phyloP scores from a whole-genome alignment of 768 basidiomycete genomes.

The Paxillus involutus region DNA sequence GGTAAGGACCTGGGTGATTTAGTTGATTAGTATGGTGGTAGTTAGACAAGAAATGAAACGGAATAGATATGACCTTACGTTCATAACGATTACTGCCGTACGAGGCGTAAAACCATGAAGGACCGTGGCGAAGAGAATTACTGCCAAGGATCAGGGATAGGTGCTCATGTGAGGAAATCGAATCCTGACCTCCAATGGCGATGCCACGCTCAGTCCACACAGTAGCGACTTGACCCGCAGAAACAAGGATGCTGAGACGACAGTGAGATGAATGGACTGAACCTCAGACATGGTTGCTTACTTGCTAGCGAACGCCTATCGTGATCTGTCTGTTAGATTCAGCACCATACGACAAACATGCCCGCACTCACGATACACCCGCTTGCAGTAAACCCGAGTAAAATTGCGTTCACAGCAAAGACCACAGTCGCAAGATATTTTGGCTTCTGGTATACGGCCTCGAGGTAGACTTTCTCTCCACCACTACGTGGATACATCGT shows the following conservation, averaged over 20 bases:
- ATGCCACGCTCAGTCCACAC: constrained; percentile 60
- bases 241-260: constrained; percentile 44
- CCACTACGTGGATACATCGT: constrained; percentile 64
- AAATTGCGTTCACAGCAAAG: constrained; percentile 47
- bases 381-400: constrained; percentile 41
- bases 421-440: constrained; percentile 48
- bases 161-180: neutral
- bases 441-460: constrained; percentile 51
- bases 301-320: constrained; percentile 37
- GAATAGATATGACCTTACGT: constrained; percentile 30
- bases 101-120: constrained; percentile 51
- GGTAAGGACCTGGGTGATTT: constrained; percentile 38
- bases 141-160: constrained; percentile 21
- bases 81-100: constrained; percentile 48
- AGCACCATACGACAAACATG: neutral
- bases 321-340: neutral
- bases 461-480: constrained; percentile 64
- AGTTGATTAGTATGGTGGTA: neutral
- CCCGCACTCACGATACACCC: constrained; percentile 46
- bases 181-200: constrained; percentile 49
- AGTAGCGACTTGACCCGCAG: constrained; percentile 38
- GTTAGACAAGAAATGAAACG: neutral
- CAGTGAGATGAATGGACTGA: neutral
- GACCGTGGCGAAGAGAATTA: constrained; percentile 47
- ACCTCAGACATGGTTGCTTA: constrained; percentile 6